Conservation (phyloP, 2,329 filamentous ascomycete genomes). For the Aspergillus amoenus region DNA sequence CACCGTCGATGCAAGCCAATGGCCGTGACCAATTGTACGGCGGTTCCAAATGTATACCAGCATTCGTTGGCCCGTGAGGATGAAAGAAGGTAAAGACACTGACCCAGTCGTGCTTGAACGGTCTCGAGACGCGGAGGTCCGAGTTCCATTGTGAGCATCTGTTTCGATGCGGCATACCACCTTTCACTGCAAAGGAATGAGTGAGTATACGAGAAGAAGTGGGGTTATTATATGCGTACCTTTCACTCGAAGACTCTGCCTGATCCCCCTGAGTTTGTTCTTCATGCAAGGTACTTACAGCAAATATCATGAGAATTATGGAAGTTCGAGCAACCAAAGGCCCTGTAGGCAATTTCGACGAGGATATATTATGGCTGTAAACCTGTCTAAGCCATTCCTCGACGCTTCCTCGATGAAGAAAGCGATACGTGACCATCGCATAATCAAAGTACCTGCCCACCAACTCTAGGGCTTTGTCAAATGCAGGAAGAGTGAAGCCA, state of each 20-base stretch:
- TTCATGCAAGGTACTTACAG: constrained; percentile 48
- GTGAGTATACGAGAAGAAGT: background rate
- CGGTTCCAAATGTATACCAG: constrained; percentile 61
- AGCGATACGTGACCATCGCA: constrained; percentile 60
- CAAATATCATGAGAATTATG: constrained; percentile 51
- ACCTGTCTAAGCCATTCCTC: constrained; percentile 47
- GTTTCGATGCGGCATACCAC: constrained; percentile 40
- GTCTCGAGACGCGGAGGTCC: constrained; percentile 56
- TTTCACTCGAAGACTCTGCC: constrained; percentile 27
- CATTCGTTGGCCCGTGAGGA: constrained; percentile 61
- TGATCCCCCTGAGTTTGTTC: constrained; percentile 38
- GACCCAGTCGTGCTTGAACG: constrained; percentile 58
- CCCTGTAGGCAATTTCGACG: constrained; percentile 38
- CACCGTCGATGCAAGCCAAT: constrained; percentile 41
- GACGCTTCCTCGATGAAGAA: constrained; percentile 56
- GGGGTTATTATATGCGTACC: constrained; percentile 19
- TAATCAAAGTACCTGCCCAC: constrained; percentile 60
- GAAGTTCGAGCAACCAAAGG: constrained; percentile 49
- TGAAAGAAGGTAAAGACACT: constrained; percentile 59
- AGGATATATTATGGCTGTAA: constrained; percentile 41
- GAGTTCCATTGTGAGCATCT: constrained; percentile 45
- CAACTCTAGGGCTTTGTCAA: constrained; percentile 42
- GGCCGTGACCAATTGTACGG: constrained; percentile 53
- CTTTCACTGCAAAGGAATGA: constrained; percentile 28
- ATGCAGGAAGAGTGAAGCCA: constrained; percentile 41